Conservation (phyloP, 805 yeast genomes). For the Kuraishia hungarica region DNA sequence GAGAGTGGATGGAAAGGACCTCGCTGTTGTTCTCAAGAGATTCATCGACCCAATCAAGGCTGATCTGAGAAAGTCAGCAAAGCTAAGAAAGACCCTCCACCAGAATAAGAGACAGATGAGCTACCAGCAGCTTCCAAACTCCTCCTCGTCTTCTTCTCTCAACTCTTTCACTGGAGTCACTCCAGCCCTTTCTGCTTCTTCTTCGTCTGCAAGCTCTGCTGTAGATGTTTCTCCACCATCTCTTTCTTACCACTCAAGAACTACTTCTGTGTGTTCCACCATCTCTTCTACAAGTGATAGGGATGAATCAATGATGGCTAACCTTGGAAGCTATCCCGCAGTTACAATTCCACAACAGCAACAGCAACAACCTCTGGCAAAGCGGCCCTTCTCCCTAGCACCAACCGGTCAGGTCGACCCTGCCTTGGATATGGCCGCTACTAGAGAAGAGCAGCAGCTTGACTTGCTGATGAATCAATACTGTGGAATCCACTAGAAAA, state of each 20-base stretch:
- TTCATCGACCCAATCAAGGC: slow-evolving; percentile 45
- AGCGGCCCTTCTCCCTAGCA: background rate
- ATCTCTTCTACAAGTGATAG: background rate
- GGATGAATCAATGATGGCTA: background rate
- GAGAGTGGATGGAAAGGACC: slow-evolving; percentile 34
- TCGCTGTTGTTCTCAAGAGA: slow-evolving; percentile 29
- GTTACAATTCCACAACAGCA: background rate
- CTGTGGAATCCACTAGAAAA: slow-evolving; percentile 12
- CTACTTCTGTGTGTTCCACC: background rate
- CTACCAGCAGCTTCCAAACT: background rate
- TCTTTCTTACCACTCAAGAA: slow-evolving; percentile 1
- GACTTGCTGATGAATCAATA: slow-evolving; percentile 23
- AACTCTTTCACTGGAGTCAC: background rate
- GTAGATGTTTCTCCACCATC: background rate
- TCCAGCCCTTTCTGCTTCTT: background rate
- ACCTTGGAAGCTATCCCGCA: background rate
- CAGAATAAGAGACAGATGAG: background rate
- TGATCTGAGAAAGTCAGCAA: slow-evolving; percentile 22
- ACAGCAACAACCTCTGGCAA: background rate
- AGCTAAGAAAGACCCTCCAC: slow-evolving; percentile 17
- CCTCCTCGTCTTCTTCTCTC: background rate
- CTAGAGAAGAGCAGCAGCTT: slow-evolving; percentile 23
- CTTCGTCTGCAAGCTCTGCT: background rate
- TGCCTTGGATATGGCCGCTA: slow-evolving; percentile 22
- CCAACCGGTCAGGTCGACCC: slow-evolving; percentile 7